Evolutionary conservation across 164 flowering plant species (phyloP).

Genomic region (Berberis thunbergii): DNA sequence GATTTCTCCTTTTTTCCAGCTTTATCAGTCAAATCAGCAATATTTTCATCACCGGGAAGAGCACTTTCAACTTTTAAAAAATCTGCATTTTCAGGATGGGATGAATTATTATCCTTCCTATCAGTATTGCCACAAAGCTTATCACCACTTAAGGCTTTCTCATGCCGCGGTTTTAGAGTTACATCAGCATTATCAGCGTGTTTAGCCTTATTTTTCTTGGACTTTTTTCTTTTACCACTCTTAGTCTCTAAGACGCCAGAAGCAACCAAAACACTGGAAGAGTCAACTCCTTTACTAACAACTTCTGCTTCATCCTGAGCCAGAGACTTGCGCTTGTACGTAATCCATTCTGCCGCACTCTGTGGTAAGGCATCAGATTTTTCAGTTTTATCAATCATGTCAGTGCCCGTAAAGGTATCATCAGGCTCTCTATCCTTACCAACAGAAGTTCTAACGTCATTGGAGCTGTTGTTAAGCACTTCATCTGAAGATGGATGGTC

Average conservation of each 20-base stretch:
- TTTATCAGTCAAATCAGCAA: slow-evolving; percentile 5
- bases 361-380: slow-evolving; percentile 1
- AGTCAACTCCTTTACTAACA: slow-evolving; percentile 4
- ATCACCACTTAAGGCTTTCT: slow-evolving; percentile 3
- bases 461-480: too few relatives aligned
- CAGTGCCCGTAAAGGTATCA: not conserved
- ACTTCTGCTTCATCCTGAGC: slow-evolving; percentile 11
- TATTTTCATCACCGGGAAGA: not conserved
- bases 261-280: slow-evolving; percentile 15
- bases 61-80: slow-evolving; percentile 1
- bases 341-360: slow-evolving; percentile 4
- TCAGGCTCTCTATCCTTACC: slow-evolving; percentile 4
- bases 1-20: slow-evolving; percentile 9
- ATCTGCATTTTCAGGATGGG: slow-evolving; percentile 7
- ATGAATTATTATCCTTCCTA: slow-evolving; percentile 6
- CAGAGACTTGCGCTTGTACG: not conserved
- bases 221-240: slow-evolving; percentile 13
- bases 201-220: slow-evolving; percentile 13
- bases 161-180: slow-evolving; percentile 10
- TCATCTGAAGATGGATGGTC: not conserved
- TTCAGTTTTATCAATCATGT: slow-evolving; percentile 2
- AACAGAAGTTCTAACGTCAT: not conserved
- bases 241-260: slow-evolving; percentile 10
- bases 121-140: slow-evolving; percentile 7
- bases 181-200: slow-evolving; percentile 2